Evolutionary conservation across 495 filamentous ascomycete genomes (phyloP).

Genomic region (Halenospora varia): DNA sequence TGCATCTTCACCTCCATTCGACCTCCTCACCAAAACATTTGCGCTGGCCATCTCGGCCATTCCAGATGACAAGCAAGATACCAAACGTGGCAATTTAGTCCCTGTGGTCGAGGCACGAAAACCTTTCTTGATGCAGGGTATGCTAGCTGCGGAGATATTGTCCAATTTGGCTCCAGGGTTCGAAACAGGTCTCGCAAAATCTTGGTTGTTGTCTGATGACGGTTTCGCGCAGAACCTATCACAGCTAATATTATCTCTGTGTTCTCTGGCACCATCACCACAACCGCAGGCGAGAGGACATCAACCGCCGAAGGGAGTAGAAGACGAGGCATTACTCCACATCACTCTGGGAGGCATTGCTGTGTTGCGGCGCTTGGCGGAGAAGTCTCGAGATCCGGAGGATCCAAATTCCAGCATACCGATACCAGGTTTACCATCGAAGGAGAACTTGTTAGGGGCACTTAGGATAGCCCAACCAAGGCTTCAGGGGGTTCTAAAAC

Average conservation of each 20-base stretch:
- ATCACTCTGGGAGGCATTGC: conserved; percentile 69
- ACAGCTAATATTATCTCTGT: conserved; percentile 64
- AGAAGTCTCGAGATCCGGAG: conserved; percentile 65
- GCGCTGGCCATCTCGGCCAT: conserved; percentile 81
- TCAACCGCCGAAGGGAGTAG: conserved; percentile 26
- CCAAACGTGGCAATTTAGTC: conserved; percentile 39
- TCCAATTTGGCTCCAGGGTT: conserved; percentile 67
- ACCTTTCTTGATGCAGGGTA: conserved; percentile 82
- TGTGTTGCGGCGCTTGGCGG: conserved; percentile 63
- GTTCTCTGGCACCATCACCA: conserved; percentile 48
- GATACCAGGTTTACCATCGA: conserved; percentile 60
- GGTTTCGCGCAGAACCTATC: conserved; percentile 80
- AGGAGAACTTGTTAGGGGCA: conserved; percentile 66
- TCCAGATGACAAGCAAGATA: conserved; percentile 52
- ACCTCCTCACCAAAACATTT: conserved; percentile 85
- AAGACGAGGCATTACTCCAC: conserved; percentile 45
- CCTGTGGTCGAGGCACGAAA: conserved; percentile 75
- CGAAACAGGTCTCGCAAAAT: conserved; percentile 66
- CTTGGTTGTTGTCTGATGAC: conserved; percentile 82
- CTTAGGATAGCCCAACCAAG: conserved; percentile 54
- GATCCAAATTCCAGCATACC: conserved; percentile 49
- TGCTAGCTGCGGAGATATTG: conserved; percentile 87
- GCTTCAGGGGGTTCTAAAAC: conserved; percentile 57
- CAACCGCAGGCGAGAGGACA: conserved; percentile 29
- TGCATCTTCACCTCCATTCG: conserved; percentile 56